phyloP scores from a whole-genome alignment of 1,139 yeast species.

The Magnusiomyces magnusii region DNA sequence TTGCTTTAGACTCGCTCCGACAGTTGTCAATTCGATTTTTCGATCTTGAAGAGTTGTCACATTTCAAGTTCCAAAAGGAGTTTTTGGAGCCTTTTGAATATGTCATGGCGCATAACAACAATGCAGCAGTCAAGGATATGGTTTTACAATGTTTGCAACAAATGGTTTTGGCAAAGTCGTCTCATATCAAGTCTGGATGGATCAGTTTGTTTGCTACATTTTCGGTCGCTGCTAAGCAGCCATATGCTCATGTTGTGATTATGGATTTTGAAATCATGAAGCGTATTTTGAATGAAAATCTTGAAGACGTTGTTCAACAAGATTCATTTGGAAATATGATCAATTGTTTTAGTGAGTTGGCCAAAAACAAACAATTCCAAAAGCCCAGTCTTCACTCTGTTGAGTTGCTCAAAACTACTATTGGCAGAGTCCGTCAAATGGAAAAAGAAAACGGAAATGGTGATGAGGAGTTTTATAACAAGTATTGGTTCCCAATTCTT shows the following conservation, averaged over 20 bases:
- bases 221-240: constrained; percentile 52
- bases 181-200: constrained; percentile 89
- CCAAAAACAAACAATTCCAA: constrained; percentile 79
- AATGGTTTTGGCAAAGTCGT: constrained; percentile 72
- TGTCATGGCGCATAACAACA: constrained; percentile 61
- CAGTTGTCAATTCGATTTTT: constrained; percentile 89
- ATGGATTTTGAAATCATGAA: constrained; percentile 59
- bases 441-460: constrained; percentile 28
- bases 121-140: constrained; percentile 76
- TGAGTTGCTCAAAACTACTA: constrained; percentile 58
- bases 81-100: constrained; percentile 87
- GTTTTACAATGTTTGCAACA: constrained; percentile 84
- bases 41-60: constrained; percentile 88
- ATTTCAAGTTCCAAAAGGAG: constrained; percentile 92
- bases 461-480: constrained; percentile 38
- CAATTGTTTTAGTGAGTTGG: constrained; percentile 68
- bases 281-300: constrained; percentile 54
- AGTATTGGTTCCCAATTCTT: constrained; percentile 74
- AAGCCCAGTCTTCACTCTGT: constrained; percentile 73
- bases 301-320: constrained; percentile 58
- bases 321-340: constrained; percentile 71
- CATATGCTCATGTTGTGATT: constrained; percentile 43
- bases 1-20: constrained; percentile 89
- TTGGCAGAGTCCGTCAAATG: constrained; percentile 13
- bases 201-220: constrained; percentile 76